phyloP scores from a whole-genome alignment of 2,329 filamentous ascomycete species.

The Stagonosporopsis cucurbitacearum region DNA sequence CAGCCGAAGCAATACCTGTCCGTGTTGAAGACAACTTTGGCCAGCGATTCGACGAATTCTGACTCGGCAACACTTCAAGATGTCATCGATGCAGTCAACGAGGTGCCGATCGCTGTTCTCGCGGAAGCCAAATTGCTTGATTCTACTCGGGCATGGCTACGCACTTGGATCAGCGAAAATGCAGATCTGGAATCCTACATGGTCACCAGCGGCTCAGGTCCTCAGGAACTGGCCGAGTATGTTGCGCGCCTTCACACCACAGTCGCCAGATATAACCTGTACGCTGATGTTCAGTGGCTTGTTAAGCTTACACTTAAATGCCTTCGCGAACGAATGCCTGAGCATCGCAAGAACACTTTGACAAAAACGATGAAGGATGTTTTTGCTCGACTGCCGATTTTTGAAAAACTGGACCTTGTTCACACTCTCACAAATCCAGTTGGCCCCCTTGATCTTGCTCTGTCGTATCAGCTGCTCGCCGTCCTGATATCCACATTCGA shows the following conservation, averaged over 20 bases:
- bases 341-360: conserved; percentile 17
- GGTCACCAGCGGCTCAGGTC: conserved; percentile 7
- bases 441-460: conserved; percentile 12
- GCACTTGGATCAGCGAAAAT: conserved; percentile 30
- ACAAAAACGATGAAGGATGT: conserved; percentile 24
- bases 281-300: conserved; percentile 29
- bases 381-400: conserved; percentile 19
- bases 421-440: conserved; percentile 20
- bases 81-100: conserved; percentile 39
- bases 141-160: conserved; percentile 26
- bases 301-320: conserved; percentile 32
- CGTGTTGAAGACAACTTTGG: conserved; percentile 30
- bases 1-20: conserved; percentile 32
- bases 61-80: conserved; percentile 18
- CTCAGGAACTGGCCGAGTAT: conserved; percentile 23
- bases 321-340: conserved; percentile 22
- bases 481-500: conserved; percentile 39
- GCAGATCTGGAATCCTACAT: conserved; percentile 30
- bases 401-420: conserved; percentile 33
- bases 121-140: conserved; percentile 25
- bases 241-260: conserved; percentile 29
- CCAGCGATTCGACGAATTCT: conserved; percentile 17
- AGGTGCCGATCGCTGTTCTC: conserved; percentile 28
- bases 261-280: conserved; percentile 36
- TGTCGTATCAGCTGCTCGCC: conserved; percentile 34